Evolutionary conservation across 1,139 yeast genomes (phyloP).

Genomic region (Yamadazyma triangularis): DNA sequence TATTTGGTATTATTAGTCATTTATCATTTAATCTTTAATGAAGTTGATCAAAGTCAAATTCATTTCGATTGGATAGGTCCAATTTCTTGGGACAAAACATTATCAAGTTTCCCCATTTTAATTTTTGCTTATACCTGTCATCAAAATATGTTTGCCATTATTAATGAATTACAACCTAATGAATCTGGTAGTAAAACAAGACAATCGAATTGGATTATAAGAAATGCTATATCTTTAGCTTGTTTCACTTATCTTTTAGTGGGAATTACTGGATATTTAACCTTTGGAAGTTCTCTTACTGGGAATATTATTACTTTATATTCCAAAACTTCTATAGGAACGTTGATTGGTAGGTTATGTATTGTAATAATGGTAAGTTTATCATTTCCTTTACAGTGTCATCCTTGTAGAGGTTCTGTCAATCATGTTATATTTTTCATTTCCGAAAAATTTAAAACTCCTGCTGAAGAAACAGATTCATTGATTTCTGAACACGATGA

Average conservation of each 20-base stretch:
- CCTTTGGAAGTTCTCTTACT: conserved; percentile 72
- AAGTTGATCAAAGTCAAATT: conserved; percentile 16
- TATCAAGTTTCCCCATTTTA: conserved; percentile 72
- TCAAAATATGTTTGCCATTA: conserved; percentile 87
- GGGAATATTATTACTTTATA: conserved; percentile 72
- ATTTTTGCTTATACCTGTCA: conserved; percentile 95
- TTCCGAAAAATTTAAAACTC: conserved; percentile 4
- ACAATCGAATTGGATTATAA: conserved; percentile 51
- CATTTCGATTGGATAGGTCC: conserved; percentile 35
- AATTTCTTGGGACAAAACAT: conserved; percentile 29
- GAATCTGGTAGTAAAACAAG: conserved; percentile 37
- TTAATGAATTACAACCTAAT: conserved; percentile 55
- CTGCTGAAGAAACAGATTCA: conserved; percentile 7
- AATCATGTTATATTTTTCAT: conserved; percentile 60
- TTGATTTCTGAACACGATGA: conserved; percentile 34
- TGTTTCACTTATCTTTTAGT: conserved; percentile 65
- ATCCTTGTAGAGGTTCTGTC: conserved; percentile 71
- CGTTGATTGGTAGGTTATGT: conserved; percentile 66
- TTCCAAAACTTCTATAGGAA: conserved; percentile 50
- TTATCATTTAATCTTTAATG: conserved; percentile 49
- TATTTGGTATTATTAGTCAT: conserved; percentile 75
- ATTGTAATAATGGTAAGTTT: conserved; percentile 66
- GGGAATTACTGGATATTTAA: conserved; percentile 79
- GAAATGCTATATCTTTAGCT: conserved; percentile 54
- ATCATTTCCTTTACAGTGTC: conserved; percentile 73